Percentiles rank a stretch among this genome's conserved stretches.
Conservation (phyloP, 768 basidiomycete genomes). For the Pleurotus eryngii region DNA sequence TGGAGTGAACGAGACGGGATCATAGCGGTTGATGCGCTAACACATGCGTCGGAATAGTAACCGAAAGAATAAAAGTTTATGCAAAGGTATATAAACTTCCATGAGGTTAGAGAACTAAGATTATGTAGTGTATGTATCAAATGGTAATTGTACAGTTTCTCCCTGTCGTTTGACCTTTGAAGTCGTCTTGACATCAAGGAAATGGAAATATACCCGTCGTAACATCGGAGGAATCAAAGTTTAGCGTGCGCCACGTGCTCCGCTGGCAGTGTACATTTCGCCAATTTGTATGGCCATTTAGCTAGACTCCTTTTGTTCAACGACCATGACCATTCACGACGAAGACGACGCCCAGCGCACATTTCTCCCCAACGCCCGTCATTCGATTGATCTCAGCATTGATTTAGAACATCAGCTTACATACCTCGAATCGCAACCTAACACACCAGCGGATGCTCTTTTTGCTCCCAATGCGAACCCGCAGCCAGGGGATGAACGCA, state of each 20-base stretch:
- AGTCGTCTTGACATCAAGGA: not conserved
- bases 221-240: not conserved
- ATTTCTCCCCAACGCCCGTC: slow-evolving; percentile 26
- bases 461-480: slow-evolving; percentile 11
- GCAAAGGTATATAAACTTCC: not conserved
- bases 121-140: slow-evolving; percentile 5
- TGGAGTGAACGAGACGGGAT: slow-evolving; percentile 93
- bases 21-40: slow-evolving; percentile 83
- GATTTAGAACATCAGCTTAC: slow-evolving; percentile 79
- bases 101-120: not conserved
- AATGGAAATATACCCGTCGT: not conserved
- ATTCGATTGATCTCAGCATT: slow-evolving; percentile 75
- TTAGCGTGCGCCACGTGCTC: not conserved
- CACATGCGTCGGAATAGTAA: slow-evolving; percentile 53
- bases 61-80: slow-evolving; percentile 7
- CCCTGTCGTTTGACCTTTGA: not conserved
- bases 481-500: slow-evolving; percentile 10
- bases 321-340: slow-evolving; percentile 6
- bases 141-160: not conserved
- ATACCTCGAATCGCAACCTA: slow-evolving; percentile 56
- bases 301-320: not conserved
- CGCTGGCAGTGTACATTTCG: not conserved
- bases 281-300: not conserved
- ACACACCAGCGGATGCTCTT: slow-evolving; percentile 33
- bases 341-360: not conserved